These are phyloP conservation scores for Phytophthora litchii DNA, from an alignment of 352 stramenopile species.

Conservation along the genomic window DNA sequence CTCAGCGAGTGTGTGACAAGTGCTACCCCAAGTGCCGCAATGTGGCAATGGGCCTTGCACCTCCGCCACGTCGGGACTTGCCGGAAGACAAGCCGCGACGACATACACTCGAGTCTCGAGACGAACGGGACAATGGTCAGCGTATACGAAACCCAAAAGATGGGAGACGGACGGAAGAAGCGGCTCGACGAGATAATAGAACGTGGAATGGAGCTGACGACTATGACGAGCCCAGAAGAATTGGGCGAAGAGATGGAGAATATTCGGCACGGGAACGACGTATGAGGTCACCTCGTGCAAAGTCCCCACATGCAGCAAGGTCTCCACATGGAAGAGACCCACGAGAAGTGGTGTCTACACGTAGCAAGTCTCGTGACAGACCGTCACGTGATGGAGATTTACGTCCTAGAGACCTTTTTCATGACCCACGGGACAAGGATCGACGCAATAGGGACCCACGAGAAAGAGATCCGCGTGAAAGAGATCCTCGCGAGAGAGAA, in stretches of 20 bases:
- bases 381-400: constrained; percentile 14
- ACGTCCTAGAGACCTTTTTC: constrained; percentile 9
- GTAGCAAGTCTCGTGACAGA: constrained; percentile 13
- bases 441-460: constrained; percentile 12
- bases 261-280: constrained; percentile 22
- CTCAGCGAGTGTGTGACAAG: constrained; percentile 76
- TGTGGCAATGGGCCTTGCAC: constrained; percentile 12
- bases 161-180: constrained; percentile 12
- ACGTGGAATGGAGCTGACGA: constrained; percentile 35
- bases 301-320: constrained; percentile 15
- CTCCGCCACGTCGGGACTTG: constrained; percentile 16
- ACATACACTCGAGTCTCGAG: constrained; percentile 25
- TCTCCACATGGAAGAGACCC: constrained; percentile 23
- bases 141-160: constrained; percentile 12
- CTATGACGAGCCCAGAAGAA: constrained; percentile 9
- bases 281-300: constrained; percentile 21
- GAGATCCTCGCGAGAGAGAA: constrained; percentile 13
- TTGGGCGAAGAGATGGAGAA: constrained; percentile 14
- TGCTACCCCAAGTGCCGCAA: constrained; percentile 64
- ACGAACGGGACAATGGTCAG: constrained; percentile 14
- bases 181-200: constrained; percentile 24
- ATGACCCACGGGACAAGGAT: constrained; percentile 9
- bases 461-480: constrained; percentile 13
- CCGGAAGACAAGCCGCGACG: constrained; percentile 24
- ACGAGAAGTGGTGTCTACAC: constrained; percentile 18